Percentiles rank a stretch among this genome's conserved stretches.
These are phyloP conservation scores for Atkinsonella hypoxylon DNA, from an alignment of 2,329 filamentous ascomycete genomes.

Conservation along the genomic window DNA sequence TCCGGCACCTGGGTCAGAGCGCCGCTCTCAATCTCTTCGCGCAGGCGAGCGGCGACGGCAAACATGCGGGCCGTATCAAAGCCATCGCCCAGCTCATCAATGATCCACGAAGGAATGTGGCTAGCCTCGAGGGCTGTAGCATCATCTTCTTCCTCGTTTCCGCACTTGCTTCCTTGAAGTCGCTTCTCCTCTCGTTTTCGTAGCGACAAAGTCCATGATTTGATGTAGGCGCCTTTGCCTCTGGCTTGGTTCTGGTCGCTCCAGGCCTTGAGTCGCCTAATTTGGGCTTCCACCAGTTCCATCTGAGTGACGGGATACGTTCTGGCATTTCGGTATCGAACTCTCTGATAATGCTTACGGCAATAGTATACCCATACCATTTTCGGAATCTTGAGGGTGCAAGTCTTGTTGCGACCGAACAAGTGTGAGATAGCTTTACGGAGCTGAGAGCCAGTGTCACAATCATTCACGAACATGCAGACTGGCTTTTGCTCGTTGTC, in stretches of 20 bases:
- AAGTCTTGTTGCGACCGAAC: conserved; percentile 72
- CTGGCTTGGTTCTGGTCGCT: conserved; percentile 33
- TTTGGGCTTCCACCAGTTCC: conserved; percentile 49
- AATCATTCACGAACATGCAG: conserved; percentile 46
- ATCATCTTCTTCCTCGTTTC: conserved; percentile 19
- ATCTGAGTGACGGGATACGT: conserved; percentile 52
- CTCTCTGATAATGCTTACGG: conserved; percentile 72
- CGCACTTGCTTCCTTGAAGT: conserved; percentile 24
- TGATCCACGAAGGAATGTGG: conserved; percentile 37
- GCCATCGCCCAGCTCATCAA: conserved; percentile 30
- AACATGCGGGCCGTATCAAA: conserved; percentile 37
- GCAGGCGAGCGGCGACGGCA: conserved; percentile 33
- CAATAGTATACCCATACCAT: conserved; percentile 66
- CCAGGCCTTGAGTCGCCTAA: conserved; percentile 52
- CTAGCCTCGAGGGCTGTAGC: conserved; percentile 20
- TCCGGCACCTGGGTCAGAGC: conserved; percentile 38
- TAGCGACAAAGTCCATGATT: conserved; percentile 47
- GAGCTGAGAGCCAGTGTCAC: conserved; percentile 46
- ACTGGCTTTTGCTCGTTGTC: conserved; percentile 16
- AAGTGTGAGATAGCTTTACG: conserved; percentile 73
- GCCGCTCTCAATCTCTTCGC: conserved; percentile 30
- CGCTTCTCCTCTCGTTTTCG: conserved; percentile 54
- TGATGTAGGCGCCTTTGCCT: conserved; percentile 20
- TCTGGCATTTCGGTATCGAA: conserved; percentile 52
- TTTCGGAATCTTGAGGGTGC: conserved; percentile 57